Percentiles rank a stretch among this genome's conserved stretches.
Conservation (phyloP, 495 filamentous ascomycete genomes). For the Cairneyella variabilis region DNA sequence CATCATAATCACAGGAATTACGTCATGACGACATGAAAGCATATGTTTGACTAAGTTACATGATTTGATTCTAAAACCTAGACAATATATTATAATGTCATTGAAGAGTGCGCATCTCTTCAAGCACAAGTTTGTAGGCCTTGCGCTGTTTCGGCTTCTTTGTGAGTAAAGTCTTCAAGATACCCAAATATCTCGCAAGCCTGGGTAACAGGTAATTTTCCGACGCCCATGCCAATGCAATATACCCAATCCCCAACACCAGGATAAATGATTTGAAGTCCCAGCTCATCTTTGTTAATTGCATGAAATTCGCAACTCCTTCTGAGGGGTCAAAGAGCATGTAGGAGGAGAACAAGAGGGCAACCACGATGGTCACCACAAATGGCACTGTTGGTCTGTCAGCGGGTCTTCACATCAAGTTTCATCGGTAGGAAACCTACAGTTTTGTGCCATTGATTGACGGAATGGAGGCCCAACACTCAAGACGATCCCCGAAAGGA, state of each 20-base stretch:
- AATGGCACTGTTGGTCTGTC: conserved; percentile 60
- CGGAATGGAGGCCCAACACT: conserved; percentile 88
- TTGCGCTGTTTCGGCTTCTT: conserved; percentile 71
- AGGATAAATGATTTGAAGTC: conserved; percentile 71
- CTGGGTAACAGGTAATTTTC: conserved; percentile 68
- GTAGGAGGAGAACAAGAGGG: conserved; percentile 62
- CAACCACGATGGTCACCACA: conserved; percentile 66
- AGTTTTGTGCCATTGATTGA: conserved; percentile 73
- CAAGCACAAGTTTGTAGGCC: conserved; percentile 76
- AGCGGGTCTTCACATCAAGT: neutral
- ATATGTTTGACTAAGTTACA: too few relatives aligned
- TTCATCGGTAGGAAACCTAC: conserved; percentile 49
- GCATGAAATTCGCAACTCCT: conserved; percentile 72
- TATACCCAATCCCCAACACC: conserved; percentile 60
- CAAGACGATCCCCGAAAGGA: conserved; percentile 79
- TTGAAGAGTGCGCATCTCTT: conserved; percentile 57
- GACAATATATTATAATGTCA: conserved; percentile 6
- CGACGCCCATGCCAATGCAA: conserved; percentile 61
- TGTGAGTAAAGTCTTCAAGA: conserved; percentile 48
- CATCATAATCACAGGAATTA: too few relatives aligned
- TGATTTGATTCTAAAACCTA: too few relatives aligned
- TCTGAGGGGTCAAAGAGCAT: conserved; percentile 71
- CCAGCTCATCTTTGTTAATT: conserved; percentile 70
- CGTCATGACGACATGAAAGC: too few relatives aligned
- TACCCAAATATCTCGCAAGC: conserved; percentile 66